Evolutionary conservation across 1,284 basidiomycete genomes (phyloP), one percentile per base, ranked within the genome.

Genomic region (Caloboletus firmus): DNA sequence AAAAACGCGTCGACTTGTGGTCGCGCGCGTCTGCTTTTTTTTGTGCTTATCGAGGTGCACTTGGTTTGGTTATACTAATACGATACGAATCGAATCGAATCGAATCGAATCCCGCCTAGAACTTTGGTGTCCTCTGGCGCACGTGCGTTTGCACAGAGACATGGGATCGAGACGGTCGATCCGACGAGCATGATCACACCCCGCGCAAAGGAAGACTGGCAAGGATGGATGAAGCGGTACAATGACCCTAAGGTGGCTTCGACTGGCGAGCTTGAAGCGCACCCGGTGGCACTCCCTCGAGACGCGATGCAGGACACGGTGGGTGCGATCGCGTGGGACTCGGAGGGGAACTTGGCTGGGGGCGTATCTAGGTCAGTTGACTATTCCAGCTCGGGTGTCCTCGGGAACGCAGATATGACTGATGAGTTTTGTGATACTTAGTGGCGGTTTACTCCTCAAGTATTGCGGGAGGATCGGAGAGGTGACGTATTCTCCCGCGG

Each of bases 371-470:
- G 87, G 87, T 84, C 28, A 36, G 67, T 13, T 7, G 12, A 24
- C 42, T 9, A 20, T 18, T 32, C 20, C 18, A 11, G 13, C 3
- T 4, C 26, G 9, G 4, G 7, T 13, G 24, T 31, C 5, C 22
- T 18, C 0, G 12, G 10, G n/a, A 15, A 15, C 10, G 3, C 1
- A 18, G 13, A 17, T 0, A 17, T 1, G 26, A 24, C 49, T 48
- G 47, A 62, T 26, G 10, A 5, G 20, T 34, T 11, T 12, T n/a
- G 8, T 42, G 34, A 32, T 36, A 91, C n/a, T n/a, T n/a, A n/a
- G 89, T 58, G 89, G 89, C 9, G 89, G 89, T 1, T 67, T 91
- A 13, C 73, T 91, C 46, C 76, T 91, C 48, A 91, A 91, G 65
- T 70, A 76, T 47, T 74, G 86, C 4, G 89, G 89, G 17, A 75